These are phyloP conservation scores for Scutellaria minor DNA, from an alignment of 257 asterid genomes.

Conservation along the genomic window DNA sequence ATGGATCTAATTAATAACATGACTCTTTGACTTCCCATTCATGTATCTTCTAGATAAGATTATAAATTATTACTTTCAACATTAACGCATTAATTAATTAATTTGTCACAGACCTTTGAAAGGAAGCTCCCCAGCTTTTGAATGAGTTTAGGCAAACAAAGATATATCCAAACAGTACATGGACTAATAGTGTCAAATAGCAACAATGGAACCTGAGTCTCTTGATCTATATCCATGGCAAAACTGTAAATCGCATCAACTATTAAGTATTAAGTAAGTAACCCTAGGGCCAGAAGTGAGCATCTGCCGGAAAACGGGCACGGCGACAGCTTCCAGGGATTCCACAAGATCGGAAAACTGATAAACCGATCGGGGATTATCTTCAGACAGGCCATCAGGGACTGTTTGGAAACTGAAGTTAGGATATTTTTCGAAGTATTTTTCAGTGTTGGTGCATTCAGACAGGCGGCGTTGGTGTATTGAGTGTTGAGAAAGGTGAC, in stretches of 20 bases:
- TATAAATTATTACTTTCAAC: no score
- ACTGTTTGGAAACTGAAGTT: conserved; percentile 43
- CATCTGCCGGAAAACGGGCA: conserved; percentile 47
- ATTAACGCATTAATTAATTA: no score
- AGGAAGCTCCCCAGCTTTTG: conserved; percentile 63
- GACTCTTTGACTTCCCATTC: no score
- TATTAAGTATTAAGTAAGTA: conserved; percentile 47
- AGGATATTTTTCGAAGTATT: conserved; percentile 39
- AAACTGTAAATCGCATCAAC: conserved; percentile 67
- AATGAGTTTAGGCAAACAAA: conserved; percentile 62
- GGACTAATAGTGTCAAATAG: conserved; percentile 69
- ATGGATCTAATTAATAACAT: no score
- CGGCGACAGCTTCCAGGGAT: conserved; percentile 45
- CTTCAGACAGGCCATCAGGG: conserved; percentile 64
- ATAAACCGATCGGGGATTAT: conserved; percentile 45
- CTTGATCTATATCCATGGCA: conserved; percentile 47
- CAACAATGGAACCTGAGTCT: conserved; percentile 45
- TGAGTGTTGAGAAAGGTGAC: conserved; percentile 71
- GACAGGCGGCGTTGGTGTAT: conserved; percentile 53
- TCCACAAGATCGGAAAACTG: conserved; percentile 34
- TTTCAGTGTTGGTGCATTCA: conserved; percentile 15
- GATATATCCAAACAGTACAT: conserved; percentile 54
- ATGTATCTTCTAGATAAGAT: no score
- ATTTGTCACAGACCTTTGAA: conserved; percentile 47
- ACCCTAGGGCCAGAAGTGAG: conserved; percentile 30